phyloP scores from a whole-genome alignment of 306 rosid genomes.

The Begonia fuchsioides region DNA sequence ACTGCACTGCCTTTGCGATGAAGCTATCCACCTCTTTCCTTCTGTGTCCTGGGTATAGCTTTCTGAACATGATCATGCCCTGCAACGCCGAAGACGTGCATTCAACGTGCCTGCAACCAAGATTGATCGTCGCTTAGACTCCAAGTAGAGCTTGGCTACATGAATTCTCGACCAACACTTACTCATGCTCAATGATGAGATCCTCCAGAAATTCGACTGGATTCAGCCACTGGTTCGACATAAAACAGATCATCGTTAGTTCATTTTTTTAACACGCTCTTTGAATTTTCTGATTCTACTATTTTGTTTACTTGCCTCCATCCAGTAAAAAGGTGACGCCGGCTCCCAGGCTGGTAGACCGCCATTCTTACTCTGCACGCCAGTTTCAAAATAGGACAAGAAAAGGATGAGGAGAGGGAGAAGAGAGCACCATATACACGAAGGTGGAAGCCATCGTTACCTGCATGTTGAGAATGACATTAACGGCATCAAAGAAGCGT shows the following conservation, averaged over 20 bases:
- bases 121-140: too few species aligned
- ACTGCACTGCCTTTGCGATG: constrained; percentile 20
- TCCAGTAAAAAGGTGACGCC: constrained; percentile 15
- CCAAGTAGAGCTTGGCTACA: too few species aligned
- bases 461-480: constrained; percentile 44
- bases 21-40: constrained; percentile 23
- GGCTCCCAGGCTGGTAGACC: constrained; percentile 56
- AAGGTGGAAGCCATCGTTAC: constrained; percentile 3
- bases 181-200: constrained; percentile 30
- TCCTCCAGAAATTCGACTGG: constrained; percentile 30
- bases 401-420: too few species aligned
- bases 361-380: constrained; percentile 32
- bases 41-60: constrained; percentile 23
- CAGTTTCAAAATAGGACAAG: too few species aligned
- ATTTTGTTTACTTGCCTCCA: constrained; percentile 7
- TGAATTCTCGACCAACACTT: neutral
- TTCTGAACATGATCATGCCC: constrained; percentile 19
- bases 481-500: constrained; percentile 32
- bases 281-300: neutral
- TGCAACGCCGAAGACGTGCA: constrained; percentile 32
- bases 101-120: constrained; percentile 18
- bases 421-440: too few species aligned
- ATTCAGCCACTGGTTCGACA: constrained; percentile 19
- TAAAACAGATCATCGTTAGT: neutral
- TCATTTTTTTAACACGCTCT: neutral